Base-by-base conservation (phyloP, 257 asterid genomes). In the Mitragyna speciosa region DNA sequence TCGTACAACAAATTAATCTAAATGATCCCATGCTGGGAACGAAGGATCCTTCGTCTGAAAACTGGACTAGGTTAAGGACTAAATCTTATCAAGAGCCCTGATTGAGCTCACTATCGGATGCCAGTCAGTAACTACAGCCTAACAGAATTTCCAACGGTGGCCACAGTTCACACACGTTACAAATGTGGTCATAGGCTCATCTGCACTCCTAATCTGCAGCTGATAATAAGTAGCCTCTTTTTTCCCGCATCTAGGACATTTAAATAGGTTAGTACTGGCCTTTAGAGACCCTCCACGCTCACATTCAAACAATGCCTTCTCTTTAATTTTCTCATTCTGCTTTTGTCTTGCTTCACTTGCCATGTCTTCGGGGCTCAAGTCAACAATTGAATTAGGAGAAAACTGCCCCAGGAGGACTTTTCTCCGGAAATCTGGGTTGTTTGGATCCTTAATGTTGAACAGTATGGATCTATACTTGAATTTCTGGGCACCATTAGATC, bases 201-300 rank as follows among this genome's bases (percentile, higher is more conserved):
- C 99, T 7, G 99, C 99, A 88, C 99, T 93, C 85, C 99, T 81
- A 2, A 97, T 95, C 91, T 95, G 97, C 95, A 95, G 74, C 87
- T 95, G 98, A 79, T 92, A 95, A 72, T 95, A 95, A 16, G 98
- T 95, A 5, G 91, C 82, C 67, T 95, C 95, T 81, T 82, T 88
- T 88, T 95, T 91, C 91, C 85, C 89, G 73, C 99, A 95, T 88
- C 97, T 89, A 0, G 93, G 90, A 47, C 98, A 93, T 30, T 89
- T 92, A 82, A 95, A 95, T 75, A 88, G 84, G 33, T 90, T 82
- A 1, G 99, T 95, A 58, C 96, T 93, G 20, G 99, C 99, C 88
- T 88, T 80, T 0, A 91, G 90, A 31, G 90, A 83, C 1, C 84
- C 90, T 14, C 91, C 97, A 0, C 97, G 89, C 70, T 92, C 89